Conservation (phyloP, 1,284 basidiomycete genomes). For the Anthracocystis panici-leucophaei region DNA sequence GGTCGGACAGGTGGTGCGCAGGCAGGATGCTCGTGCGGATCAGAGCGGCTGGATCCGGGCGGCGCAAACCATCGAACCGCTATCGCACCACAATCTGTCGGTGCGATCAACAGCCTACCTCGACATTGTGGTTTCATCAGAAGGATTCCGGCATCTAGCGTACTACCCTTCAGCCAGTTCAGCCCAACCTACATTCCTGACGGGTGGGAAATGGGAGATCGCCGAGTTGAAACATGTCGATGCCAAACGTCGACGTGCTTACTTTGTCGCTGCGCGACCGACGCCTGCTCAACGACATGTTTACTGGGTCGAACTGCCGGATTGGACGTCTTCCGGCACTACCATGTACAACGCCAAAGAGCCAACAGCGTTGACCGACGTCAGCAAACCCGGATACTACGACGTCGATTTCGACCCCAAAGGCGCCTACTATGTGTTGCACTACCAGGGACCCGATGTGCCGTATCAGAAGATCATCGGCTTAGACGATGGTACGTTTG, state of each 20-base stretch:
- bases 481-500: constrained; percentile 75
- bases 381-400: constrained; percentile 76
- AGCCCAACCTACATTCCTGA: constrained; percentile 74
- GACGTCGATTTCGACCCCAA: constrained; percentile 68
- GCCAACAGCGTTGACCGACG: constrained; percentile 79
- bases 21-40: constrained; percentile 77
- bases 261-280: constrained; percentile 87
- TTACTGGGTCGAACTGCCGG: constrained; percentile 72
- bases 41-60: constrained; percentile 92
- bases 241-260: constrained; percentile 77
- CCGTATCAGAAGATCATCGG: constrained; percentile 87
- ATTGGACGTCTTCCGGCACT: constrained; percentile 69
- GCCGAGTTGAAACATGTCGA: constrained; percentile 81
- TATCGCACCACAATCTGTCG: constrained; percentile 44
- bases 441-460: constrained; percentile 82
- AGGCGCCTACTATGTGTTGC: constrained; percentile 79
- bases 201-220: constrained; percentile 90
- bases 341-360: constrained; percentile 75
- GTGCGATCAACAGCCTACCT: constrained; percentile 52
- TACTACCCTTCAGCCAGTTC: constrained; percentile 42
- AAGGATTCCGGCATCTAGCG: constrained; percentile 60
- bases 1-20: constrained; percentile 71
- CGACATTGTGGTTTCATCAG: constrained; percentile 46
- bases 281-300: constrained; percentile 85
- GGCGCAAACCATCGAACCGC: constrained; percentile 45